Conservation (phyloP, 2,329 filamentous ascomycete genomes). For the Tolypocladium sp. region DNA sequence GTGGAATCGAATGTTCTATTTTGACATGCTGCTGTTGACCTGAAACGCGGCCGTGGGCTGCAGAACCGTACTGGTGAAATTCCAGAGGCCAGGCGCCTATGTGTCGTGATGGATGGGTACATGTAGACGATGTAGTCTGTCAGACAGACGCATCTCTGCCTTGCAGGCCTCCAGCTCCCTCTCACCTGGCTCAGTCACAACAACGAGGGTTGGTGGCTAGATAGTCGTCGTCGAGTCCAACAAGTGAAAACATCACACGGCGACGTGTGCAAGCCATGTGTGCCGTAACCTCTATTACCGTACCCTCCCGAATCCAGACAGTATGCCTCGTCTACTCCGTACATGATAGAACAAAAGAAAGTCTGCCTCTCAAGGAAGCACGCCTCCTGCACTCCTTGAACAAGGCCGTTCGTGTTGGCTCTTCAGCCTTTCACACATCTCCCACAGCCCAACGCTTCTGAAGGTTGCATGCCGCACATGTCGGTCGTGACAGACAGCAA, state of each 20-base stretch:
- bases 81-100: not conserved
- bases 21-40: not conserved
- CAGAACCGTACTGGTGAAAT: not conserved
- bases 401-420: not conserved
- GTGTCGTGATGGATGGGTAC: no score
- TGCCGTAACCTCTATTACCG: slow-evolving; percentile 7
- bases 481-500: not conserved
- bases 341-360: slow-evolving; percentile 8
- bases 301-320: slow-evolving; percentile 5
- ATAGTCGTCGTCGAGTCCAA: not conserved
- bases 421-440: not conserved
- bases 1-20: not conserved
- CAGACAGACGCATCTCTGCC: not conserved
- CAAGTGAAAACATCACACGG: not conserved
- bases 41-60: not conserved
- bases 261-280: slow-evolving; percentile 9
- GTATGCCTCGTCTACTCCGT: slow-evolving; percentile 9
- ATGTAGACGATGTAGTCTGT: not conserved
- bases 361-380: slow-evolving; percentile 1
- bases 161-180: not conserved
- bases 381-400: not conserved
- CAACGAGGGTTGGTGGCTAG: not conserved
- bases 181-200: not conserved
- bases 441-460: not conserved
- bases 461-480: not conserved